Conservation (phyloP, 768 basidiomycete species). For the Mycena olivaceomarginata region DNA sequence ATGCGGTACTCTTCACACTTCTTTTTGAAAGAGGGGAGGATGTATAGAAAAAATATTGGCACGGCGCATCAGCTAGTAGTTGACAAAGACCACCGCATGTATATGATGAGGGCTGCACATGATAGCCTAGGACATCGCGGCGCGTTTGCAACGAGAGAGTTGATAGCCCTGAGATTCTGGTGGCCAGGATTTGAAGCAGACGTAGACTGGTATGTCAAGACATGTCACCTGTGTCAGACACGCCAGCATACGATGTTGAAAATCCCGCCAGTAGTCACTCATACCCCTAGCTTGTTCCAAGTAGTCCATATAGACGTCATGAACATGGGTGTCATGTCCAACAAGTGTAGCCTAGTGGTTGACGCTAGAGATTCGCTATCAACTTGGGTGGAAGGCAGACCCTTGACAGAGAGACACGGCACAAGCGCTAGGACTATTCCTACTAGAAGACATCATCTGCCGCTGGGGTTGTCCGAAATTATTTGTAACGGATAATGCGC, state of each 20-base stretch:
- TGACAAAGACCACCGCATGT: background rate
- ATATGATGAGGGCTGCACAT: no score
- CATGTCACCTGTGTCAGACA: no score
- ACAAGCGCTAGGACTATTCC: background rate
- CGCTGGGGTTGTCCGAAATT: background rate
- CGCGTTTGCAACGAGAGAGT: no score
- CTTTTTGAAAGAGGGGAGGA: background rate
- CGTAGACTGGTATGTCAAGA: no score
- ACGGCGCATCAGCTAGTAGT: slow-evolving; percentile 4
- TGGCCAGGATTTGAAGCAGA: no score
- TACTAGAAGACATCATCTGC: background rate
- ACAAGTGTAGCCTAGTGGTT: background rate
- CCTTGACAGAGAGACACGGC: background rate
- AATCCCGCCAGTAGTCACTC: background rate
- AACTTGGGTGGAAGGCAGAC: background rate
- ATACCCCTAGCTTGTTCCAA: slow-evolving; percentile 22
- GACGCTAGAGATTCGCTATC: no score
- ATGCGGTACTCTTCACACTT: background rate
- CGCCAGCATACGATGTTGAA: no score
- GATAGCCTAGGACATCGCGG: no score
- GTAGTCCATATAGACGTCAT: slow-evolving; percentile 14
- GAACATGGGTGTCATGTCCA: slow-evolving; percentile 6
- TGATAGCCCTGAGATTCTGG: no score
- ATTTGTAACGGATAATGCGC: background rate
- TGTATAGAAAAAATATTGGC: background rate